Conservation (phyloP, 306 rosid species). For the Corylus avellana region DNA sequence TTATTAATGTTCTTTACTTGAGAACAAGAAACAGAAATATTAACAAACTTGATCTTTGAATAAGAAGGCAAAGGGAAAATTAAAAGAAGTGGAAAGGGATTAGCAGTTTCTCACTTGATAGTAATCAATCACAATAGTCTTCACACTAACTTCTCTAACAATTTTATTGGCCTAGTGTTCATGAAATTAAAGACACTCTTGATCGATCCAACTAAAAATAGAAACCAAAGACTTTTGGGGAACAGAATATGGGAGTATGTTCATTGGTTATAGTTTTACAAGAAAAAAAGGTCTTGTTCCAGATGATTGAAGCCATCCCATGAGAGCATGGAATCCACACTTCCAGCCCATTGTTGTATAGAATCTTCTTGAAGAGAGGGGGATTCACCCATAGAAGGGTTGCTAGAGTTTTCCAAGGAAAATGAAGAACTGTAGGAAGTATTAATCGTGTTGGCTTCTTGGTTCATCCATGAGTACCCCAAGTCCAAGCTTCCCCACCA, state of each 20-base stretch:
- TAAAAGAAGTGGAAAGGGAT: neutral
- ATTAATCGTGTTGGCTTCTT: slow-evolving; percentile 39
- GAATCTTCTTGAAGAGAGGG: slow-evolving; percentile 36
- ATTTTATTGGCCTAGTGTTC: slow-evolving; percentile 10
- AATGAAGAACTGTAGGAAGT: slow-evolving; percentile 53
- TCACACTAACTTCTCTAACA: slow-evolving; percentile 12
- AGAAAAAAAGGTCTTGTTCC: slow-evolving; percentile 48
- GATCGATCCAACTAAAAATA: neutral
- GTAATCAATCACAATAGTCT: slow-evolving; percentile 10
- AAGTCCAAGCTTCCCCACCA: slow-evolving; percentile 45
- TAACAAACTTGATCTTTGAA: neutral
- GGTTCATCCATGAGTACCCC: slow-evolving; percentile 48
- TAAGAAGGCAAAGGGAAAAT: slow-evolving; percentile 11
- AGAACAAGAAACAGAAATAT: no score
- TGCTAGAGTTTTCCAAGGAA: slow-evolving; percentile 56
- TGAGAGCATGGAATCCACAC: slow-evolving; percentile 52
- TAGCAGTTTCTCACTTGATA: neutral
- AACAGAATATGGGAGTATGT: slow-evolving; percentile 7
- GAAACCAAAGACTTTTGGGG: neutral
- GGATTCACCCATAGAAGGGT: slow-evolving; percentile 52
- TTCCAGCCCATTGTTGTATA: slow-evolving; percentile 52
- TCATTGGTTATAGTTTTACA: slow-evolving; percentile 31
- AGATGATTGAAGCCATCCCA: slow-evolving; percentile 61
- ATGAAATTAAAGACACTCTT: slow-evolving; percentile 13
- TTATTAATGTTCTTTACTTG: no score